Conservation (phyloP, 306 rosid species). For the Dryas alaskensis region DNA sequence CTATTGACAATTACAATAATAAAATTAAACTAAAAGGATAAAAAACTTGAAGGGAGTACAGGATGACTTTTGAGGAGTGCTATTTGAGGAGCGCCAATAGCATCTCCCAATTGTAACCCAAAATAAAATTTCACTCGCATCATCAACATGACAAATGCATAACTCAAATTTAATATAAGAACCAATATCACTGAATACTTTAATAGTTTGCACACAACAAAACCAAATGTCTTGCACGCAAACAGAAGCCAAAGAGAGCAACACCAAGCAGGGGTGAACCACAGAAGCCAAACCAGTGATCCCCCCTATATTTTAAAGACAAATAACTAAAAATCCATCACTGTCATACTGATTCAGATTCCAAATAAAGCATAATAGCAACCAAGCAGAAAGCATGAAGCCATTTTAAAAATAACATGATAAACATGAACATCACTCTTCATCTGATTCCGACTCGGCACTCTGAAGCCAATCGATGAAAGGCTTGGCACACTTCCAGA, state of each 20-base stretch:
- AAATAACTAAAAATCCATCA: background rate
- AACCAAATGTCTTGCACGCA: background rate
- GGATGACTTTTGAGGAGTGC: too few species aligned
- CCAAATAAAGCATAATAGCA: background rate
- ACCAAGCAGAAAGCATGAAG: too few species aligned
- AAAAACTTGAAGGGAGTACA: too few species aligned
- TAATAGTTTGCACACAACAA: background rate
- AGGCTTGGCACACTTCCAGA: constrained; percentile 51
- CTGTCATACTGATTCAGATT: too few species aligned
- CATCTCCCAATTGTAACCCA: too few species aligned
- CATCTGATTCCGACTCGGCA: constrained; percentile 62
- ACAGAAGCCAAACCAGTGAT: background rate
- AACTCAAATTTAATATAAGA: background rate
- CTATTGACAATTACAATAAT: too few species aligned
- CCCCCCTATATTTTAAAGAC: background rate
- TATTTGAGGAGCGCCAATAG: too few species aligned
- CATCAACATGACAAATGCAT: background rate
- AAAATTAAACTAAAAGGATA: too few species aligned
- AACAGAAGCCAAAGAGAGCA: background rate
- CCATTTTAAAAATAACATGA: background rate
- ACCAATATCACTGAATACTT: background rate
- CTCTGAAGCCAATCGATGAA: constrained; percentile 67
- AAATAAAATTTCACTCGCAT: too few species aligned
- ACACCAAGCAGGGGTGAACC: background rate
- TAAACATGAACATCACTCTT: constrained; percentile 30